Evolutionary conservation across 257 asterid species (phyloP), one percentile per base, ranked within the genome.

Genomic region (Gynochthodes officinalis): DNA sequence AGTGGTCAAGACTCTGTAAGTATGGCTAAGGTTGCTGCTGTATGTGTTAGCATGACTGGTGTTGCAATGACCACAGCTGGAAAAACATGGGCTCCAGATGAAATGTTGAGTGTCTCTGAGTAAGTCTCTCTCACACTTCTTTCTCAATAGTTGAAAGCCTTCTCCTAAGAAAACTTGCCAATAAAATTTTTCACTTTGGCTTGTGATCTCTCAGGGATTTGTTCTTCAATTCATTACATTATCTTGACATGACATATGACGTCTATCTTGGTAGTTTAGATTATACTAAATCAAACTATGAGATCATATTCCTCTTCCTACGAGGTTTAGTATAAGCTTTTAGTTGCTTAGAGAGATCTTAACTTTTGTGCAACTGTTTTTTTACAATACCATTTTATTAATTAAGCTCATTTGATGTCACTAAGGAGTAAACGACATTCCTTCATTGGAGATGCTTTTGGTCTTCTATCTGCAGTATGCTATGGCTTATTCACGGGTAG

Each of bases 51-150:
- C 77, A 84, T 91, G 90, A 80, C 84, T 73, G 96, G 97, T 66
- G 96, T 89, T 52, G 89, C 88, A 54, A 79, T 91, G 96, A 91
- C 96, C 74, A 87, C 97, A 6, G 75, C 81, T 25, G 97, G 92
- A 60, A 89, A 85, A 79, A 87, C 97, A 0, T 91, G 96, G 96
- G 97, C 96, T 61, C 60, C 84, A 7, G 96, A 89, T 72, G 94
- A 90, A 76, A 75, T 71, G 57, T 86, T 84, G 42, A 82, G 89
- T 61, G 48, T 21, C 32, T 75, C 83, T 58, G 87, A 82, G 97
- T 91, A 86, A 86, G 97, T 83, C 33, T 46, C 19, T 25, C 61
- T 64, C 4, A 19, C 15, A 40, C 59, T 10, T 72, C 42, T 76
- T 32, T 43, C 40, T 61, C 28, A 43, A 6, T 23, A 57, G 27